A percentile compares a stretch with the other conserved stretches of the same genome.
Conservation (phyloP, 805 yeast genomes). For the Metschnikowia sp. region DNA sequence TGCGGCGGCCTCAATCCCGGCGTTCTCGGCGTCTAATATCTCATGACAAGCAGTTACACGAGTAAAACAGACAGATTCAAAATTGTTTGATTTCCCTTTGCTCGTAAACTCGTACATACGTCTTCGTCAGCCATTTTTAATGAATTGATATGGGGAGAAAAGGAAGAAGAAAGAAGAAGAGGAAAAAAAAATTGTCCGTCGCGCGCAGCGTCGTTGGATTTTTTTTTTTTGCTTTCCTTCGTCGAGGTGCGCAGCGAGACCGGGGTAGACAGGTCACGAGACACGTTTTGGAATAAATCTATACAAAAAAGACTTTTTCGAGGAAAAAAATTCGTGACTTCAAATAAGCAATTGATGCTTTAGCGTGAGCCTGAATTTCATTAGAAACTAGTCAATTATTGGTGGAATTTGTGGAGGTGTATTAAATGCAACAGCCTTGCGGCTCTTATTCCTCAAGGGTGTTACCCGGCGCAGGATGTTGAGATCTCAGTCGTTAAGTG, state of each 20-base stretch:
- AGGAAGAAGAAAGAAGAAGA: conserved; percentile 18
- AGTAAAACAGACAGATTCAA: no score
- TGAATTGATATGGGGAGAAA: conserved; percentile 18
- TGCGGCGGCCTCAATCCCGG: no score
- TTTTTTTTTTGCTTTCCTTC: conserved; percentile 7
- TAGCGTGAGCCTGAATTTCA: no score
- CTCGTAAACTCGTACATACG: conserved; percentile 24
- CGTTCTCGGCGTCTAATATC: no score
- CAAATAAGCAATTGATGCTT: no score
- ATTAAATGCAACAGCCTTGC: background rate
- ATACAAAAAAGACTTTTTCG: no score
- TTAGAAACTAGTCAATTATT: no score
- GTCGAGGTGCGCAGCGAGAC: conserved; percentile 9
- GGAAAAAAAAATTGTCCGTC: conserved; percentile 16
- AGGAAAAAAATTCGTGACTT: no score
- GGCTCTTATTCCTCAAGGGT: background rate
- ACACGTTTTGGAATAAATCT: background rate
- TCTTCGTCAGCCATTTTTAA: conserved; percentile 41
- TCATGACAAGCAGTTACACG: no score
- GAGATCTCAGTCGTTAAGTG: background rate
- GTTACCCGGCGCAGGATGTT: conserved; percentile 5
- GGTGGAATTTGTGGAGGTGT: no score
- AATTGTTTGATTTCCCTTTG: no score
- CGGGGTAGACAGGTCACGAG: conserved; percentile 5
- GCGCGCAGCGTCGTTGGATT: conserved; percentile 18